Evolutionary conservation across 176 grass and related monocot genomes (phyloP), one percentile per base, ranked within the genome.

Genomic region (Guadua angustifolia): DNA sequence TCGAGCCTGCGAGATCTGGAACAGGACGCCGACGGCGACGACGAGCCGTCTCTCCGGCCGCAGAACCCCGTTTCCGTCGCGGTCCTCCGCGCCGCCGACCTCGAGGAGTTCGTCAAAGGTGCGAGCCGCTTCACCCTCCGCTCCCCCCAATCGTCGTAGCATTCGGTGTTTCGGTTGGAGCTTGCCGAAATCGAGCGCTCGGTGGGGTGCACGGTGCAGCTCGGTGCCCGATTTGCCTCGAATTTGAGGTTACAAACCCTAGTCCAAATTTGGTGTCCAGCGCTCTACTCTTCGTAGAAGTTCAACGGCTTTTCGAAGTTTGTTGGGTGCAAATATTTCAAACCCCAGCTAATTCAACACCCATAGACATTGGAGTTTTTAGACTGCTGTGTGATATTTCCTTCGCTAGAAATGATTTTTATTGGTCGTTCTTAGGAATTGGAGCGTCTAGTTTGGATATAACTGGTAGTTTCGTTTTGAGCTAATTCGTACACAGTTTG

Each of bases 81-180:
- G 9, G 26, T 83, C 42, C 85, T 98, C 87, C 93, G 93, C 73
- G 69, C 95, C 63, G 86, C 91, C 80, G 85, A 95, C 73, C 73
- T 98, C 65, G 93, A 98, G 77, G 95, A 95, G 79, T 92, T 98
- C 87, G 95, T 98, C 83, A 98, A 95, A 90, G 95, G 95, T 95
- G 38, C 72, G 47, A 40, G 42, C 56, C 42, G 42, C 77, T 58
- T 56, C 42, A 8, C 19, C 47, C 24, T 15, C 29, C 22, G 2
- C 75, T 52, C 16, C 21, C 49, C 32, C 43, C 21, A 18, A 3
- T 0, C 22, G 6, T 75, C 25, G 12, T 7, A 38, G 43, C 12
- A 18, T 22, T 18, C 21, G 9, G 5, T 17, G 2, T 22, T 40
- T 36, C 4, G 5, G 16, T 9, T 7, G 39, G 51, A 57, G 32